These are phyloP conservation scores for Plasmopara muralis DNA, from an alignment of 352 stramenopile genomes.

Conservation along the genomic window DNA sequence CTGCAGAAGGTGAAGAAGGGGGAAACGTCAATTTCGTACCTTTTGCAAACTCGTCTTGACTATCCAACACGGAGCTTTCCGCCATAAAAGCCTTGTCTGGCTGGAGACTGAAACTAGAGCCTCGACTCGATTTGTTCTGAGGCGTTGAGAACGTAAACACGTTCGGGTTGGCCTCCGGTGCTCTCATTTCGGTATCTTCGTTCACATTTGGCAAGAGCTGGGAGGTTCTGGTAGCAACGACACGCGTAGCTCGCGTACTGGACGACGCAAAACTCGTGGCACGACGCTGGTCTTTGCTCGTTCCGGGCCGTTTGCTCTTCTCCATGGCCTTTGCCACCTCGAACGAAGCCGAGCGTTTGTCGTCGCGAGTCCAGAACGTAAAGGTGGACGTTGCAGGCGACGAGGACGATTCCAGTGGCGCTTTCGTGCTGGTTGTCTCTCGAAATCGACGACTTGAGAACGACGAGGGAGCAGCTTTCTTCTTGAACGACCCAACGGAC, in stretches of 20 bases:
- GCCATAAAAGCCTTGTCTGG: conserved; percentile 1
- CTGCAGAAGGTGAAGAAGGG: conserved; percentile 23
- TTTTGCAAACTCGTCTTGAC: conserved; percentile 14
- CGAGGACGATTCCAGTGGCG: conserved; percentile 5
- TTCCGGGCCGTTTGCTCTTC: conserved; percentile 27
- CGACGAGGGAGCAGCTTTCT: conserved; percentile 14
- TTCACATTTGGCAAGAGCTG: conserved; percentile 19
- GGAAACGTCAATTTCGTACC: conserved; percentile 14
- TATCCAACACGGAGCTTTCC: conserved; percentile 13
- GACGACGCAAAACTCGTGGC: conserved; percentile 21
- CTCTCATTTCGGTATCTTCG: conserved; percentile 24
- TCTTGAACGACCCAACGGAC: conserved; percentile 13
- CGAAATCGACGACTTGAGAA: conserved; percentile 11
- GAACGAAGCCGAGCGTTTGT: conserved; percentile 14
- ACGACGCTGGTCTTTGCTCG: conserved; percentile 36
- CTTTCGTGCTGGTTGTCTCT: conserved; percentile 15
- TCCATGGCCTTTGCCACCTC: conserved; percentile 30
- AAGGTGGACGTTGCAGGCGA: conserved; percentile 15
- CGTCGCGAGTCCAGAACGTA: conserved; percentile 16
- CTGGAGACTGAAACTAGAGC: conserved; percentile 7
- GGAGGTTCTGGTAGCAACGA: conserved; percentile 4
- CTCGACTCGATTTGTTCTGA: conserved; percentile 11
- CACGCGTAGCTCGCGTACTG: conserved; percentile 8
- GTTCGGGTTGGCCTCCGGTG: conserved; percentile 7
- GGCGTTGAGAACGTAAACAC: conserved; percentile 18